Evolutionary conservation across 768 basidiomycete genomes (phyloP).

Genomic region (Rhodotorula kratochvilovae): DNA sequence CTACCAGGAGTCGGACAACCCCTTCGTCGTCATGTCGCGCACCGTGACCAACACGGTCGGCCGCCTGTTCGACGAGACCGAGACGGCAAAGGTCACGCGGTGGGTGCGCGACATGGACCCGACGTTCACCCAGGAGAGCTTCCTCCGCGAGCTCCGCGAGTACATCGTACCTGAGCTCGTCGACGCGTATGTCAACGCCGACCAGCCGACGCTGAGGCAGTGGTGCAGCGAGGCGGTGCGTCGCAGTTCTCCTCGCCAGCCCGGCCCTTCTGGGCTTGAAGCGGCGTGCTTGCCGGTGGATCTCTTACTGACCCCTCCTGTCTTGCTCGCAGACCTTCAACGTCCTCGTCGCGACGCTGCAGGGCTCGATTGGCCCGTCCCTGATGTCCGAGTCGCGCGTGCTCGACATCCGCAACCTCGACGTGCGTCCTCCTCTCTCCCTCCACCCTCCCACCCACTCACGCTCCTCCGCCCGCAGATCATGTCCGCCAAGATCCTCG

Average conservation of each 20-base stretch:
- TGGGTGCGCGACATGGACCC: conserved; percentile 86
- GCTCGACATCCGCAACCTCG: conserved; percentile 94
- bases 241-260: conserved; percentile 34
- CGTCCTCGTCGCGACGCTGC: conserved; percentile 97
- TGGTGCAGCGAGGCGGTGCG: conserved; percentile 97
- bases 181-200: conserved; percentile 88
- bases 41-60: conserved; percentile 78
- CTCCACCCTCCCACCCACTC: background rate
- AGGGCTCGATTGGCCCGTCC: conserved; percentile 83
- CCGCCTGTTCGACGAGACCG: conserved; percentile 86
- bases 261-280: no score
- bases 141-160: conserved; percentile 84
- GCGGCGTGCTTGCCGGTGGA: no score
- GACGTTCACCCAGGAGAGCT: conserved; percentile 73
- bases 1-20: conserved; percentile 90
- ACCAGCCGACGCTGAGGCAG: conserved; percentile 71
- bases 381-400: conserved; percentile 88
- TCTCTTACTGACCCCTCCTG: background rate
- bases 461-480: conserved; percentile 53
- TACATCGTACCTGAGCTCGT: conserved; percentile 98
- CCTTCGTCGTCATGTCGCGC: conserved; percentile 73
- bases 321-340: conserved; percentile 72
- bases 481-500: conserved; percentile 78
- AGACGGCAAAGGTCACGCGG: conserved; percentile 89
- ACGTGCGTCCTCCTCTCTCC: conserved; percentile 57